These are phyloP conservation scores for Musa troglodytarum DNA, from an alignment of 176 grass and related monocot species.

Conservation along the genomic window DNA sequence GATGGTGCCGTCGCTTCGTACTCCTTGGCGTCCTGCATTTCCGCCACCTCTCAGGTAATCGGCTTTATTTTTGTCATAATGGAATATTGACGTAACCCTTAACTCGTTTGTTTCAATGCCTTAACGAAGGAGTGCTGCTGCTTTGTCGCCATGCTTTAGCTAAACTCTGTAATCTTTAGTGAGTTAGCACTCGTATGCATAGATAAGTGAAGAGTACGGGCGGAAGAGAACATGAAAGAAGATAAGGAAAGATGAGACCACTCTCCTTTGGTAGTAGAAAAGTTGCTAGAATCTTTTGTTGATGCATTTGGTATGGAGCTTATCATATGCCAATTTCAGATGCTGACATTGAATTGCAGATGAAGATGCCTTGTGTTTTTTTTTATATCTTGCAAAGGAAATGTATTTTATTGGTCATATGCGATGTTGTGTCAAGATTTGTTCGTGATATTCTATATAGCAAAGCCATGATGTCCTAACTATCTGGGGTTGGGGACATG, in stretches of 20 bases:
- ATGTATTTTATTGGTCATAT: no score
- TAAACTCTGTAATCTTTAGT: not conserved
- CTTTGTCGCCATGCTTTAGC: not conserved
- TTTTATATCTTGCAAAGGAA: not conserved
- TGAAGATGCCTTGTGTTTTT: not conserved
- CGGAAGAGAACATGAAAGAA: not conserved
- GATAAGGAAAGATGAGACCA: not conserved
- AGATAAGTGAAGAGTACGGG: not conserved
- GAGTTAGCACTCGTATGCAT: not conserved
- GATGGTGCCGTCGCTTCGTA: conserved; percentile 51
- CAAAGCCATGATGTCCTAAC: no score
- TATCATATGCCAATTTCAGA: no score
- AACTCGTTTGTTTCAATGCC: not conserved
- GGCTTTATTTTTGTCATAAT: no score
- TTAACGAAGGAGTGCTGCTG: no score
- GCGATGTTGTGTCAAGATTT: no score
- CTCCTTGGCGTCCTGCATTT: no score
- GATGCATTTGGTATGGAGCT: not conserved
- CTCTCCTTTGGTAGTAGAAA: not conserved
- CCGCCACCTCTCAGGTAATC: not conserved
- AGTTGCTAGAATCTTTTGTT: not conserved
- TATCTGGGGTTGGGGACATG: no score
- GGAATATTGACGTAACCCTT: not conserved
- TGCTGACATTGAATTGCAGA: no score
- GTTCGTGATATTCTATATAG: no score